These are phyloP conservation scores for Beauveria varroae DNA, from an alignment of 2,329 filamentous ascomycete species.

Conservation along the genomic window DNA sequence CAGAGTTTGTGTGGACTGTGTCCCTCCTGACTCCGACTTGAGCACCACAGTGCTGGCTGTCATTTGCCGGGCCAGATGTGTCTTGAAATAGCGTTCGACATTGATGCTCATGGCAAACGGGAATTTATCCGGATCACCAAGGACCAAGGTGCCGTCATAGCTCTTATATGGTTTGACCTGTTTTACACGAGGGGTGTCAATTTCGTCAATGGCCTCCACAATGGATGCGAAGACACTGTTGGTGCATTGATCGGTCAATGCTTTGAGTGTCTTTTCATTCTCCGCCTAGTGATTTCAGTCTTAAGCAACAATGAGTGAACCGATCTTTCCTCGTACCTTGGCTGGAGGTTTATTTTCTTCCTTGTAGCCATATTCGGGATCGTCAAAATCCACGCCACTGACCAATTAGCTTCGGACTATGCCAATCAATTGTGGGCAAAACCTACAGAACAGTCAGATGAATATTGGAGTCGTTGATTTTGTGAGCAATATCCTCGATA, in stretches of 20 bases:
- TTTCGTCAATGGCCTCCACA: constrained; percentile 73
- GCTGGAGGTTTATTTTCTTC: constrained; percentile 71
- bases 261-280: constrained; percentile 64
- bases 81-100: constrained; percentile 86
- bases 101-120: constrained; percentile 72
- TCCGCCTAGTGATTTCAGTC: constrained; percentile 26
- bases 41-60: constrained; percentile 71
- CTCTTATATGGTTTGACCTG: constrained; percentile 64
- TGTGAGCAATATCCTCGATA: constrained; percentile 59
- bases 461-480: constrained; percentile 70
- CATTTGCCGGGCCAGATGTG: constrained; percentile 65
- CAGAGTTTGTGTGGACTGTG: constrained; percentile 46
- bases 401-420: constrained; percentile 14
- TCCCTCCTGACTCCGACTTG: constrained; percentile 39
- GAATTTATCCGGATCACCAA: constrained; percentile 70
- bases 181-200: constrained; percentile 72
- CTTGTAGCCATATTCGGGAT: constrained; percentile 80
- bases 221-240: constrained; percentile 75
- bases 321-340: constrained; percentile 48
- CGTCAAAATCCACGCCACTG: constrained; percentile 90
- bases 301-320: neutral
- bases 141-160: constrained; percentile 70
- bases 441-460: constrained; percentile 71
- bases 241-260: constrained; percentile 57
- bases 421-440: no score